A percentile compares a stretch with the other conserved stretches of the same genome.
phyloP scores from a whole-genome alignment of 768 basidiomycete species.

The Phaffia tasmanica region DNA sequence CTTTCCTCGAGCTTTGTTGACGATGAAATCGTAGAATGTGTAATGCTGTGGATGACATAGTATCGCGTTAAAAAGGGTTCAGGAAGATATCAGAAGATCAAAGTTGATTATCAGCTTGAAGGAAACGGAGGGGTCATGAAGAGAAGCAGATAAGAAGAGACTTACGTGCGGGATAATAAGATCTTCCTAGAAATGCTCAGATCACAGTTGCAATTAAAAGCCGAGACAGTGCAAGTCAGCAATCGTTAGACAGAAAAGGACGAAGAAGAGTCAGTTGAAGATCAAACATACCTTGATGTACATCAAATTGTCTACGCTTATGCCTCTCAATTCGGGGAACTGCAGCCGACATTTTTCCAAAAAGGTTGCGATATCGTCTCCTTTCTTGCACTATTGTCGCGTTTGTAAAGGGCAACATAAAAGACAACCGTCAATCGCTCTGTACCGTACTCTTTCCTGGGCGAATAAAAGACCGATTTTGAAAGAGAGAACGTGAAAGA shows the following conservation, averaged over 20 bases:
- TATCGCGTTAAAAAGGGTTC: neutral
- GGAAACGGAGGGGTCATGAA: constrained; percentile 8
- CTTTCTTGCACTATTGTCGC: constrained; percentile 76
- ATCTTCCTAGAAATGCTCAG: constrained; percentile 61
- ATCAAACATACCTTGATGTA: constrained; percentile 69
- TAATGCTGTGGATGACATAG: constrained; percentile 11
- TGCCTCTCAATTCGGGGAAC: constrained; percentile 78
- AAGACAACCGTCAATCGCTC: too few species aligned
- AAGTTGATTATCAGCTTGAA: constrained; percentile 5
- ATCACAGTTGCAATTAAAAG: neutral
- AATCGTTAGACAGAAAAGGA: constrained; percentile 4
- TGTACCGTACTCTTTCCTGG: too few species aligned
- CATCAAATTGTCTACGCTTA: constrained; percentile 93
- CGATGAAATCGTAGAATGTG: constrained; percentile 52
- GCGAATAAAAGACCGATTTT: neutral
- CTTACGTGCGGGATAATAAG: constrained; percentile 90
- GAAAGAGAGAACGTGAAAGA: neutral
- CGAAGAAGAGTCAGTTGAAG: neutral
- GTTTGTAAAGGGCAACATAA: neutral
- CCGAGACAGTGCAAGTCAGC: neutral
- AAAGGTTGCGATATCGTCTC: constrained; percentile 74
- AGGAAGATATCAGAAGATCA: constrained; percentile 61
- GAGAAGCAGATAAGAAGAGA: constrained; percentile 11
- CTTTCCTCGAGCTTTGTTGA: constrained; percentile 97
- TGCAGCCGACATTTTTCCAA: constrained; percentile 87